A percentile compares a stretch with the other conserved stretches of the same genome.
phyloP scores from a whole-genome alignment of 2,329 filamentous ascomycete genomes.

The Cordyceps cateniannulata region DNA sequence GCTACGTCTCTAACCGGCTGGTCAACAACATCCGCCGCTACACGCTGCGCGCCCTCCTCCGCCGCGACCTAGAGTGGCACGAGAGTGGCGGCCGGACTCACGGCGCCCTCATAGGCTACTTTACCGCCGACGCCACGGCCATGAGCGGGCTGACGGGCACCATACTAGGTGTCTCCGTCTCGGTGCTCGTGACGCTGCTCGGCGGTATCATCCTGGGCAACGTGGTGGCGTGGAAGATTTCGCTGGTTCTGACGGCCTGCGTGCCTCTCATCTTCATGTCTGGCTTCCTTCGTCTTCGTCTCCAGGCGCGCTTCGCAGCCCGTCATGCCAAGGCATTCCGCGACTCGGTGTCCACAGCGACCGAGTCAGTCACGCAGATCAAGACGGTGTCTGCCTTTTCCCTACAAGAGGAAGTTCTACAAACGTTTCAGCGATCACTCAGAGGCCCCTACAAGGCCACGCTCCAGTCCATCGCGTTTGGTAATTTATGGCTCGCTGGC shows the following conservation, averaged over 20 bases:
- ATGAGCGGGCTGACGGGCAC: constrained; percentile 59
- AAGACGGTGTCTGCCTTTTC: constrained; percentile 51
- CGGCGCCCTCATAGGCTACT: constrained; percentile 51
- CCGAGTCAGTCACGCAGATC: constrained; percentile 55
- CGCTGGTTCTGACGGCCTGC: constrained; percentile 57
- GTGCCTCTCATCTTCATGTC: constrained; percentile 59
- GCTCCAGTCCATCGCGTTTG: constrained; percentile 25
- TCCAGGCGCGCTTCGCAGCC: constrained; percentile 50
- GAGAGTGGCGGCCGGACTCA: constrained; percentile 54
- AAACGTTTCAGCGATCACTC: constrained; percentile 33
- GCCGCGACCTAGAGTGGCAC: constrained; percentile 62
- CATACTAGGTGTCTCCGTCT: constrained; percentile 58
- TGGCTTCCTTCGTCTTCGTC: constrained; percentile 56
- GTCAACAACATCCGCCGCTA: constrained; percentile 52
- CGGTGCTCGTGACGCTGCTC: constrained; percentile 56
- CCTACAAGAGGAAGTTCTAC: constrained; percentile 27
- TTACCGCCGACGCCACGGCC: constrained; percentile 58
- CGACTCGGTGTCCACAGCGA: constrained; percentile 52
- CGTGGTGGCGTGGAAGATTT: constrained; percentile 65
- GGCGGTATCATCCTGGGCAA: constrained; percentile 58
- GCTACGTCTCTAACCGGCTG: constrained; percentile 45
- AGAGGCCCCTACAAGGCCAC: constrained; percentile 35
- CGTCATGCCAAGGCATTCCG: constrained; percentile 54
- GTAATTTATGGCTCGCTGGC: constrained; percentile 41
- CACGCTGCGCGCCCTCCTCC: constrained; percentile 53